Percentiles rank a stretch among this genome's conserved stretches.
Evolutionary conservation across 768 basidiomycete species (phyloP).

Genomic region (Pulveroboletus frians): DNA sequence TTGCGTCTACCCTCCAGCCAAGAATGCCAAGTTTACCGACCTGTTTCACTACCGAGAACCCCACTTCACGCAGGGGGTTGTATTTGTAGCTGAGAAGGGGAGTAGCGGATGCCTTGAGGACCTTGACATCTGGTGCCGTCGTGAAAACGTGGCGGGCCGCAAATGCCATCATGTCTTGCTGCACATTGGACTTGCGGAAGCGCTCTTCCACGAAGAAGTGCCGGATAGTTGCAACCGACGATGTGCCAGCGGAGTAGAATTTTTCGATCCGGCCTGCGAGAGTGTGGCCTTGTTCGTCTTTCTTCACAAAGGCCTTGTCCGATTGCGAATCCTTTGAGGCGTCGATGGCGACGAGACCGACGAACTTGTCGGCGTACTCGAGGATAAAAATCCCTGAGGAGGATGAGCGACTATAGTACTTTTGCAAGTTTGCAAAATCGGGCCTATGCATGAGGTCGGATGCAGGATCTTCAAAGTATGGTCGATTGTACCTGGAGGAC

Average conservation of each 20-base stretch:
- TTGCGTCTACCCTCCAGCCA: slow-evolving; percentile 48
- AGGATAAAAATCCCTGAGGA: slow-evolving; percentile 70
- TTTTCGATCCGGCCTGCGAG: slow-evolving; percentile 10
- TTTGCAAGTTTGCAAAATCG: slow-evolving; percentile 50
- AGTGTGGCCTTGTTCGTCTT: slow-evolving; percentile 15
- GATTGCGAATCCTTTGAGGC: slow-evolving; percentile 42
- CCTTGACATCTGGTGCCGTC: slow-evolving; percentile 36
- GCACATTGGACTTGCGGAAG: slow-evolving; percentile 52
- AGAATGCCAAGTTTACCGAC: slow-evolving; percentile 48
- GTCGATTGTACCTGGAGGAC: slow-evolving; percentile 60
- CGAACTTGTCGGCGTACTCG: slow-evolving; percentile 50
- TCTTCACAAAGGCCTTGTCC: slow-evolving; percentile 24
- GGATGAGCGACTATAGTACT: slow-evolving; percentile 55
- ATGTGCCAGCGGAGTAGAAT: slow-evolving; percentile 31
- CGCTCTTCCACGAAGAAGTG: slow-evolving; percentile 71
- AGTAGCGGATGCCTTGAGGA: slow-evolving; percentile 43
- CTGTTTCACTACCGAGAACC: slow-evolving; percentile 45
- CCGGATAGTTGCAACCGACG: slow-evolving; percentile 59
- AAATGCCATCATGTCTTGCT: slow-evolving; percentile 61
- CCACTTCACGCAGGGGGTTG: slow-evolving; percentile 39
- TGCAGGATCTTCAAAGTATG: slow-evolving; percentile 53
- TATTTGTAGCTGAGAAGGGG: slow-evolving; percentile 49
- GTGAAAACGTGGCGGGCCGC: slow-evolving; percentile 57
- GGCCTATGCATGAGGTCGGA: slow-evolving; percentile 47
- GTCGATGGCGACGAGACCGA: slow-evolving; percentile 70